Evolutionary conservation across 1,139 yeast genomes (phyloP), one percentile per base, ranked within the genome.

Genomic region (Yamadazyma epiphylla): DNA sequence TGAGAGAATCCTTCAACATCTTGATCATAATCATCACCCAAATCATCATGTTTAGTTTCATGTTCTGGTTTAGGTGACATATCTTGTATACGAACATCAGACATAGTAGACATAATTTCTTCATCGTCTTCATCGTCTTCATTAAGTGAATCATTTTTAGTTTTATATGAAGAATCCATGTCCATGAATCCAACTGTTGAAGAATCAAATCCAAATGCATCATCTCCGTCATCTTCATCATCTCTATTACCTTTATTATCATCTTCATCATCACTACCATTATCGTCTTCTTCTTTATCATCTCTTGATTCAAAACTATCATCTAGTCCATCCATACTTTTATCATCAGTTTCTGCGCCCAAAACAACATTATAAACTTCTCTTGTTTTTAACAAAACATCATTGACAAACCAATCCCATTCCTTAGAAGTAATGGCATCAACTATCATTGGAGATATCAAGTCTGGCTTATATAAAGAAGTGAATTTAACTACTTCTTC

Each of bases 401-500:
- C 72, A 32, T 56, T 55, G 4, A 68, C 69, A 49, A 65, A 68
- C 72, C 71, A 64, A 22, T 56, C 65, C 75, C 75, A 69, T 19
- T 51, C 59, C 4, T 57, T 55, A 0, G 67, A 53, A 19, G 49
- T 53, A 13, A 68, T 55, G 0, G 69, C 60, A 5, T 56, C 50
- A 10, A 67, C 66, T 22, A 69, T 68, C 5, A 60, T 40, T 1
- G 71, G 69, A 4, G 74, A 67, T 6, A 69, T 66, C 26, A 69
- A 51, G 35, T 68, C 74, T 1, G 75, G 75, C 38, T 69, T 69
- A 38, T 69, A 69, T 17, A 69, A 53, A 4, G 72, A 66, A 4
- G 74, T 64, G 42, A 69, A 69, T 43, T 69, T 68, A 21, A 68
- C 74, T 21, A 69, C 68, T 38, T 69, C 75, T 40, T 69, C 75